Conservation (phyloP, 345 rosid genomes). For the Lepidium sativum region DNA sequence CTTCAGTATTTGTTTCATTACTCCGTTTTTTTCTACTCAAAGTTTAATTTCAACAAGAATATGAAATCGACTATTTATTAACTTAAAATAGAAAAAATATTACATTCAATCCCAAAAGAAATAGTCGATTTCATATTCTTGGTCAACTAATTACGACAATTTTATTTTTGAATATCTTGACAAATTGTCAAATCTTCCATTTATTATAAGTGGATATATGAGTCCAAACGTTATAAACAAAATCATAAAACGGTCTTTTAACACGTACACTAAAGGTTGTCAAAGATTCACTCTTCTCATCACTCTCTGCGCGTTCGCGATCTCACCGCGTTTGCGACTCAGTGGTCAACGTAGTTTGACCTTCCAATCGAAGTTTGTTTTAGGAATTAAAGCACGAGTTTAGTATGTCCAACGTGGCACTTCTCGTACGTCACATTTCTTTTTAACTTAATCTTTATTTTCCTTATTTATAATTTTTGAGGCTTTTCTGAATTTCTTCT, state of each 20-base stretch:
- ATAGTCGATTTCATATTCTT: neutral
- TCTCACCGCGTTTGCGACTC: neutral
- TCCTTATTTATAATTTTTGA: neutral
- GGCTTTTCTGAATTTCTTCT: too few species aligned
- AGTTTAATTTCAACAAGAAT: too few species aligned
- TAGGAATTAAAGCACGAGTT: conserved; percentile 5
- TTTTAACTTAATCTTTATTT: neutral
- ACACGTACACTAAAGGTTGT: neutral
- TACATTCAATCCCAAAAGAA: neutral
- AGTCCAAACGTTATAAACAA: neutral
- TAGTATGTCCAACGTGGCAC: conserved; percentile 1
- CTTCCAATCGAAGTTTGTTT: neutral
- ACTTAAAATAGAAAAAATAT: too few species aligned
- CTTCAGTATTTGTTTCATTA: neutral
- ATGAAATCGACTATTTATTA: too few species aligned
- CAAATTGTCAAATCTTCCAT: neutral
- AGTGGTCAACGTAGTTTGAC: neutral
- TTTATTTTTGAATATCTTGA: neutral
- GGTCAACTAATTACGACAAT: neutral
- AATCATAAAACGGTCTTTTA: neutral
- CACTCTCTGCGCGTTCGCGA: neutral
- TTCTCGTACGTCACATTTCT: neutral
- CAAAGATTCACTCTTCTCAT: neutral
- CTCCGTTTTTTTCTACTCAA: too few species aligned
- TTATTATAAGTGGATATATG: neutral